Evolutionary conservation across 1,139 yeast genomes (phyloP), one percentile per base, ranked within the genome.

Genomic region (Scheffersomyces illinoinensis): DNA sequence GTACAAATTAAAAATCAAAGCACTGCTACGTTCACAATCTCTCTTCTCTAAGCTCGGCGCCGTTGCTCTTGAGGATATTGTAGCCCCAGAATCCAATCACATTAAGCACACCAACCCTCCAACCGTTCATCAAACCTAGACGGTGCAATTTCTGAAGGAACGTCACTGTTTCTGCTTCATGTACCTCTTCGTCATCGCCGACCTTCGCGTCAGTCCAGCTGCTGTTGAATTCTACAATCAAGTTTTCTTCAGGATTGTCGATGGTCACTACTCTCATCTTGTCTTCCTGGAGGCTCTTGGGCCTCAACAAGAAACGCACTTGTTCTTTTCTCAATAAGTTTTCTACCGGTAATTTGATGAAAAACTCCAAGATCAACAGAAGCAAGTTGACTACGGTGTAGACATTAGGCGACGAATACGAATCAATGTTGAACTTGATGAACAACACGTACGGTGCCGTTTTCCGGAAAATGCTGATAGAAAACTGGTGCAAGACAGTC

Each of bases 61-160:
- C 69, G 59, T 83, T 85, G 63, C 83, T 84, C 61, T 85, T 82
- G 62, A 89, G 69, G 54, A 91, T 81, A 55, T 85, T 84, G 64
- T 92, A 85, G 5, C 97, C 95, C 90, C 97, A 93, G 60, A 88
- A 89, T 21, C 97, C 95, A 57, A 91, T 73, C 12, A 91, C 85
- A 62, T 95, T 92, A 64, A 91, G 73, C 17, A 90, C 81, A 19
- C 97, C 96, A 50, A 92, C 88, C 71, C 93, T 84, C 98, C 98
- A 95, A 53, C 98, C 98, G 66, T 93, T 85, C 80, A 91, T 93
- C 57, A 93, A 78, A 0, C 81, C 81, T 58, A 77, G 66, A 49
- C 62, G 78, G 70, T 59, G 66, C 20, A 71, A 53, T 51, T 65
- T 64, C 53, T 61, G 62, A 60, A 61, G 59, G 47, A 56, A 33